Percentiles rank a stretch among this genome's conserved stretches.
phyloP scores from a whole-genome alignment of 208 protist genomes.

The Crithidia sp. region DNA sequence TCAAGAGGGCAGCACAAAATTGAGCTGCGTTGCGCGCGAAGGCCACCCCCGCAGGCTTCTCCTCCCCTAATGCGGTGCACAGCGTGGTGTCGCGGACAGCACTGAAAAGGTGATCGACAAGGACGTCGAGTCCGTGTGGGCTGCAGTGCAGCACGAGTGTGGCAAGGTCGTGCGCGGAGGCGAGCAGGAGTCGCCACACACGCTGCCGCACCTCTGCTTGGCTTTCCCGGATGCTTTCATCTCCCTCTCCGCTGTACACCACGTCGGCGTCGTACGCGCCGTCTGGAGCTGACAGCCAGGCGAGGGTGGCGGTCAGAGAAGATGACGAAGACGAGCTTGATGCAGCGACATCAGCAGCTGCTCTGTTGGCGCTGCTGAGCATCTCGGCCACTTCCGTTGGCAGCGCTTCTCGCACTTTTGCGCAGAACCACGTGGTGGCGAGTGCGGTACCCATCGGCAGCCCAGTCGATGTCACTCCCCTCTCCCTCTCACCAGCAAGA shows the following conservation, averaged over 20 bases:
- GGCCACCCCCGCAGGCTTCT: background rate
- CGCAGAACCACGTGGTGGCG: constrained; percentile 28
- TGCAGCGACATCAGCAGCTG: background rate
- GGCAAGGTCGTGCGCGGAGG: constrained; percentile 39
- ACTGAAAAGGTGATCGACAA: constrained; percentile 15
- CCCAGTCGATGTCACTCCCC: background rate
- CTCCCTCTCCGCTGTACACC: background rate
- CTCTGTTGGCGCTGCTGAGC: background rate
- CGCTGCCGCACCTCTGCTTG: constrained; percentile 30
- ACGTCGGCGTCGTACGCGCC: background rate
- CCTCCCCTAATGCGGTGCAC: background rate
- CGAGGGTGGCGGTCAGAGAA: background rate
- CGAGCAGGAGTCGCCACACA: constrained; percentile 47
- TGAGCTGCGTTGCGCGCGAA: constrained; percentile 31
- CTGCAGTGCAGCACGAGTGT: constrained; percentile 22
- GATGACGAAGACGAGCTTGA: background rate
- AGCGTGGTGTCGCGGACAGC: constrained; percentile 1
- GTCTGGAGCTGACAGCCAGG: constrained; percentile 18
- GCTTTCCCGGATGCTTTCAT: constrained; percentile 9
- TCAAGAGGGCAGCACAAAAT: constrained; percentile 49
- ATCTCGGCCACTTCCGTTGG: constrained; percentile 20
- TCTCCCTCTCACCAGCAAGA: background rate
- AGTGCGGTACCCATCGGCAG: constrained; percentile 15
- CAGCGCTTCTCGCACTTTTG: constrained; percentile 26
- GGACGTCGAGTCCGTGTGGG: constrained; percentile 29